These are phyloP conservation scores for Lactifluus volemus DNA, from an alignment of 768 basidiomycete species.

Conservation along the genomic window DNA sequence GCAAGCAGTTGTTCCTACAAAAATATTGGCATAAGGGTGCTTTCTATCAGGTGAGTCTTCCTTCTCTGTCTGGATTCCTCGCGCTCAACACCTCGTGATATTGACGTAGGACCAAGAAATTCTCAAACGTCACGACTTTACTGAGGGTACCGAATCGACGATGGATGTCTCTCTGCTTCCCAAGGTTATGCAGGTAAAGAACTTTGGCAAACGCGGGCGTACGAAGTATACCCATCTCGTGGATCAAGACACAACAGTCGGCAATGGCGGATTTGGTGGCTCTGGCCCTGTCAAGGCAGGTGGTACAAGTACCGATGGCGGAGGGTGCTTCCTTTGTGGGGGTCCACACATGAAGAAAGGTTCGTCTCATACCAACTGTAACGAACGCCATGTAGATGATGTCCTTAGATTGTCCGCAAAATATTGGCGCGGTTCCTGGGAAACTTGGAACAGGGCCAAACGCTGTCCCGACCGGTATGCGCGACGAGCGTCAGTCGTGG, in stretches of 20 bases:
- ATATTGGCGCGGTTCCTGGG: conserved; percentile 23
- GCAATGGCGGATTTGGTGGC: conserved; percentile 59
- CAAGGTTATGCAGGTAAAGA: conserved; percentile 93
- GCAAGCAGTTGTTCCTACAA: conserved; percentile 86
- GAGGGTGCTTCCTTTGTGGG: conserved; percentile 89
- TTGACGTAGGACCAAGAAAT: conserved; percentile 73
- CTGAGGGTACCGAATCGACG: conserved; percentile 82
- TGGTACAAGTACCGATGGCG: conserved; percentile 44
- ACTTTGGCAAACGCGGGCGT: conserved; percentile 87
- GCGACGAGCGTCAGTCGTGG: conserved; percentile 22
- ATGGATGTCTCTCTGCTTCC: conserved; percentile 85
- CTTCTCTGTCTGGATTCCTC: neutral
- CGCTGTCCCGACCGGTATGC: conserved; percentile 19
- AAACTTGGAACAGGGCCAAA: conserved; percentile 28
- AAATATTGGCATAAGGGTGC: conserved; percentile 99
- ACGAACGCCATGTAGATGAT: neutral
- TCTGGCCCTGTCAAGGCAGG: conserved; percentile 44
- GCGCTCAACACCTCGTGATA: neutral
- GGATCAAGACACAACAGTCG: conserved; percentile 83
- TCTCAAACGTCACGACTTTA: conserved; percentile 74
- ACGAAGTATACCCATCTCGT: conserved; percentile 95
- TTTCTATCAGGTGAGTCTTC: conserved; percentile 75
- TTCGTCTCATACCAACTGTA: conserved; percentile 22
- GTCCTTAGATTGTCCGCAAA: conserved; percentile 30
- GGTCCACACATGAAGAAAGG: conserved; percentile 92